A percentile compares a stretch with the other conserved stretches of the same genome.
Evolutionary conservation across 2,329 filamentous ascomycete genomes (phyloP).

Genomic region (Domatiomyces globalis): DNA sequence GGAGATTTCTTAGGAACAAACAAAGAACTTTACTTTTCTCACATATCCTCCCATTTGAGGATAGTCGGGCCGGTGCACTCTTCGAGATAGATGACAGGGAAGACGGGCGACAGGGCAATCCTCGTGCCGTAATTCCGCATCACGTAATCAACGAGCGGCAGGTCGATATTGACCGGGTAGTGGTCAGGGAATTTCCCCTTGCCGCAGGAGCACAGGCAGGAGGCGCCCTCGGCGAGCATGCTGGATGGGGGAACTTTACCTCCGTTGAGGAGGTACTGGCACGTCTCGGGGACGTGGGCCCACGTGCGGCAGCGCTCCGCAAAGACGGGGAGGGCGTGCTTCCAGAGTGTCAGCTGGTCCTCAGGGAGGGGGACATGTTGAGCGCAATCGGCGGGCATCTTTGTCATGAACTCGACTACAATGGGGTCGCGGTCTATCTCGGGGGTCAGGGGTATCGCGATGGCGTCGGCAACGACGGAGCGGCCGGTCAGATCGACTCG

Average conservation of each 20-base stretch:
- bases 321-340: conserved; percentile 21
- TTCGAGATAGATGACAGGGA: conserved; percentile 21
- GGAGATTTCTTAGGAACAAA: too few species aligned
- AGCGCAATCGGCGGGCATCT: background rate
- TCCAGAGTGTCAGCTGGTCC: conserved; percentile 23
- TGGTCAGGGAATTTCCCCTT: conserved; percentile 18
- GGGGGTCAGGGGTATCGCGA: conserved; percentile 20
- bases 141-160: conserved; percentile 13
- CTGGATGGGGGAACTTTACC: conserved; percentile 19
- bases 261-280: conserved; percentile 19
- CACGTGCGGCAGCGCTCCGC: conserved; percentile 28
- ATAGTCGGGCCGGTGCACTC: background rate
- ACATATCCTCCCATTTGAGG: background rate
- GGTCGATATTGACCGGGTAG: conserved; percentile 8
- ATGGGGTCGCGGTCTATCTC: background rate
- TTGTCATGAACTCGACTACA: background rate
- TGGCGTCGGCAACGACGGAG: conserved; percentile 21
- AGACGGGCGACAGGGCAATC: conserved; percentile 23
- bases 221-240: conserved; percentile 5
- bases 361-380: conserved; percentile 1
- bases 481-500: conserved; percentile 21
- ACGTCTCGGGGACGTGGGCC: conserved; percentile 22
- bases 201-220: conserved; percentile 24
- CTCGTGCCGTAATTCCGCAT: conserved; percentile 20
- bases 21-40: background rate